Conservation (phyloP, 495 filamentous ascomycete species). For the Bryoglossum gracile region DNA sequence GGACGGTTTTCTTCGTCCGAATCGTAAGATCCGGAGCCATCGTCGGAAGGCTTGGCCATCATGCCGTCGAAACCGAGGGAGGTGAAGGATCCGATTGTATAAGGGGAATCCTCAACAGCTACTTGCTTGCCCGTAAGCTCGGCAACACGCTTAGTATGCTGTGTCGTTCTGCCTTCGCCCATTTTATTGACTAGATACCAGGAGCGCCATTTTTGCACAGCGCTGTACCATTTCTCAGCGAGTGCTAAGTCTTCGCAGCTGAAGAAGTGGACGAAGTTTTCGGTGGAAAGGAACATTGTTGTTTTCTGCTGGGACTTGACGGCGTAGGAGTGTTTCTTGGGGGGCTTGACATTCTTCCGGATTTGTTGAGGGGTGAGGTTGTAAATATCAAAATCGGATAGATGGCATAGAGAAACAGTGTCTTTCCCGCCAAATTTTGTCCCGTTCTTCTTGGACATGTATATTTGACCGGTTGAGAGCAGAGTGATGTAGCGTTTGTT, state of each 20-base stretch:
- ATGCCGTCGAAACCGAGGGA: slow-evolving; percentile 43
- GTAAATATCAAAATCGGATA: slow-evolving; percentile 94
- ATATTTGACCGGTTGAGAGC: slow-evolving; percentile 65
- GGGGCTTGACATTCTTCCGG: slow-evolving; percentile 58
- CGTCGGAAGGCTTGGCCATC: too few relatives aligned
- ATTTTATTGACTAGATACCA: slow-evolving; percentile 74
- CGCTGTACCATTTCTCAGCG: slow-evolving; percentile 59
- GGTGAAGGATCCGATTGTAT: slow-evolving; percentile 49
- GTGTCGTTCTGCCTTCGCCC: slow-evolving; percentile 38
- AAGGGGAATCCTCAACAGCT: slow-evolving; percentile 32
- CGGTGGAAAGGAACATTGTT: slow-evolving; percentile 70
- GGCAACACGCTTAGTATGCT: background rate
- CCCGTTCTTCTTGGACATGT: slow-evolving; percentile 61
- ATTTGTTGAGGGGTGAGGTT: slow-evolving; percentile 57
- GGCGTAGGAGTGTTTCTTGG: slow-evolving; percentile 75
- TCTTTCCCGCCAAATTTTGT: slow-evolving; percentile 51
- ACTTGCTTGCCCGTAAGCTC: slow-evolving; percentile 9
- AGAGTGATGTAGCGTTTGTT: slow-evolving; percentile 77
- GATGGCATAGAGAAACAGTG: slow-evolving; percentile 62
- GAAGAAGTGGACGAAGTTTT: slow-evolving; percentile 90
- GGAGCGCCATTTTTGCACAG: slow-evolving; percentile 75
- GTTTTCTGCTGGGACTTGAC: slow-evolving; percentile 92
- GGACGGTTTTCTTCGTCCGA: slow-evolving; percentile 22
- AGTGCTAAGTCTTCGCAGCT: slow-evolving; percentile 61
- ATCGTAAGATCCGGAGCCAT: slow-evolving; percentile 7